Evolutionary conservation across 345 rosid species (phyloP), one percentile per base, ranked within the genome.

Genomic region (Nasturtium officinale): DNA sequence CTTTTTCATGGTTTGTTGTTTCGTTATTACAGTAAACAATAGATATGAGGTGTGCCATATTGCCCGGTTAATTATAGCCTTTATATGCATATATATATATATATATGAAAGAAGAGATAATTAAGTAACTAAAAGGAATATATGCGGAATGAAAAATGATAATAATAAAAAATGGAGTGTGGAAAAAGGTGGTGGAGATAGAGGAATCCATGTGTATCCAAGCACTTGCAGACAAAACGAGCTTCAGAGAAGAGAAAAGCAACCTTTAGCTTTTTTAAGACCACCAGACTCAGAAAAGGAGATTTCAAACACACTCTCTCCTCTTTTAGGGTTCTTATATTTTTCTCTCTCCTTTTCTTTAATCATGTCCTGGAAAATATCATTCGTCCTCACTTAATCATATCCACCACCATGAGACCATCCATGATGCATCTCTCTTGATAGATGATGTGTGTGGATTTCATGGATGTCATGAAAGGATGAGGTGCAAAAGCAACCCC

Each of bases 131-230:
- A 17, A 80, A 50, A 69, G 63, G 61, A 43, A 60, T 71, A 63
- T 64, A 61, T 23, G 12, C 15, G 8, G 15, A 71, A 47, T 13
- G 42, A 58, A 71, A 56, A 57, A 23, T 65, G 56, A 70, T 63
- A 76, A 63, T 60, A 76, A 73, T 52, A 55, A 29, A 57, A 76
- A 78, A 51, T 18, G 65, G 23, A 63, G 12, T 70, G 46, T 71
- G 72, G 67, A 50, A 56, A 71, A 70, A 65, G 74, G 77, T 65
- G 53, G 68, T 70, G 67, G 82, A 80, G 79, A 73, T 51, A 55
- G 80, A 70, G 82, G 89, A 87, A 85, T 85, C 92, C 83, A 84
- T 72, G 78, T 84, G 74, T 81, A 63, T 83, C 92, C 92, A 87
- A 87, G 84, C 87, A 77, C 87, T 77, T 73, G 53, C 64, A 79